These are phyloP conservation scores for Nannizzia gypsea DNA, from an alignment of 2,329 filamentous ascomycete genomes.

Conservation along the genomic window DNA sequence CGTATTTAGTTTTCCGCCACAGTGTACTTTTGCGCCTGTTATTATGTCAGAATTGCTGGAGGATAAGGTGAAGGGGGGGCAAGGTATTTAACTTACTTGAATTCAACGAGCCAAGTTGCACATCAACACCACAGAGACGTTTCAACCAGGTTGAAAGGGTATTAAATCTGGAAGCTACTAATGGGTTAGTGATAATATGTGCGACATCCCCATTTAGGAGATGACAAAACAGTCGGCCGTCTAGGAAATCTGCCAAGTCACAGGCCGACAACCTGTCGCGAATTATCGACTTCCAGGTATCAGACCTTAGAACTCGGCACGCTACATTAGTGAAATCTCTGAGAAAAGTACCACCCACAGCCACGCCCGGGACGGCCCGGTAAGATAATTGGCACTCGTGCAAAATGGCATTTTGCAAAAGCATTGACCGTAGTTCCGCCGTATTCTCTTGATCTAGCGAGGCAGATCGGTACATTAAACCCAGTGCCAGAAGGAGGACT, in stretches of 20 bases:
- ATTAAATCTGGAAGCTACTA: slow-evolving; percentile 13
- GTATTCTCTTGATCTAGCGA: not conserved
- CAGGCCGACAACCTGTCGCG: slow-evolving; percentile 19
- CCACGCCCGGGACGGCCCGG: slow-evolving; percentile 8
- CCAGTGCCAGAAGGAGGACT: slow-evolving; percentile 14
- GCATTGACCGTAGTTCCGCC: slow-evolving; percentile 10
- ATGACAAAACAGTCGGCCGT: slow-evolving; percentile 30
- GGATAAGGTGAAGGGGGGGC: not conserved
- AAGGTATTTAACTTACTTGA: slow-evolving; percentile 1
- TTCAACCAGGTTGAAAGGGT: slow-evolving; percentile 7
- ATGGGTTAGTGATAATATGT: slow-evolving; percentile 4
- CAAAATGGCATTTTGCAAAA: slow-evolving; percentile 18
- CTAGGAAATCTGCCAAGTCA: slow-evolving; percentile 45
- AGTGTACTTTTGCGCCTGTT: not conserved
- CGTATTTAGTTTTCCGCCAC: not conserved
- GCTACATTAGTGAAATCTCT: slow-evolving; percentile 29
- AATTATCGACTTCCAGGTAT: slow-evolving; percentile 26
- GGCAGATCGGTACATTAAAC: slow-evolving; percentile 11
- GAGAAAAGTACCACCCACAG: slow-evolving; percentile 17
- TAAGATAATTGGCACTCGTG: slow-evolving; percentile 16
- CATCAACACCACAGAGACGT: not conserved
- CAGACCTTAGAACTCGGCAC: slow-evolving; percentile 26
- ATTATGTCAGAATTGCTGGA: not conserved
- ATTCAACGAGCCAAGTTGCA: not conserved
- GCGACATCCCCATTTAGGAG: not conserved